Conservation (phyloP, 2,329 filamentous ascomycete genomes). For the Tolypocladium cylindrosporum region DNA sequence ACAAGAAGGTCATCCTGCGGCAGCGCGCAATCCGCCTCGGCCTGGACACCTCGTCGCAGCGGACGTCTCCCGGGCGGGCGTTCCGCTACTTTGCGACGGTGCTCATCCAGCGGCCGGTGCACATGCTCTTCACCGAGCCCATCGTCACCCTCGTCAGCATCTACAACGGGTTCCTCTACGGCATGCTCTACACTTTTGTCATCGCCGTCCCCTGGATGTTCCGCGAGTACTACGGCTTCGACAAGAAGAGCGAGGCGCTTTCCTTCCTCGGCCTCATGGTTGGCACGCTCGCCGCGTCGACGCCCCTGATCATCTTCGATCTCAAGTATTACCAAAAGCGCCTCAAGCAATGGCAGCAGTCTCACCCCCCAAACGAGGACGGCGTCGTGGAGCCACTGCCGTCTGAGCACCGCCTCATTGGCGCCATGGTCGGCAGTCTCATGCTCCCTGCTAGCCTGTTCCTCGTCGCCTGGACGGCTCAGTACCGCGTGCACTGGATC, state of each 20-base stretch:
- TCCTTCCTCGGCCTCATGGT: constrained; percentile 60
- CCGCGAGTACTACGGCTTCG: constrained; percentile 48
- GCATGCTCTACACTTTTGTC: constrained; percentile 50
- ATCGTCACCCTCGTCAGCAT: constrained; percentile 57
- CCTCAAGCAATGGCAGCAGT: constrained; percentile 35
- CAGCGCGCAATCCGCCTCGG: constrained; percentile 29
- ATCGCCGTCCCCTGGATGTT: constrained; percentile 58
- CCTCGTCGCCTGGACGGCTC: constrained; percentile 56
- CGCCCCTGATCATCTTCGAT: constrained; percentile 33
- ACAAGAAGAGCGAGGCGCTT: constrained; percentile 47
- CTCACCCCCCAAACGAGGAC: constrained; percentile 27
- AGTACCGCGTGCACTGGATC: constrained; percentile 12
- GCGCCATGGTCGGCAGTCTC: constrained; percentile 51
- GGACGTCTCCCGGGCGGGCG: constrained; percentile 12
- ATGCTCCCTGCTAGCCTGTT: constrained; percentile 55
- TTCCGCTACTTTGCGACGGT: constrained; percentile 25
- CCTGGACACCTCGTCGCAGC: constrained; percentile 14
- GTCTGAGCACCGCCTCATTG: constrained; percentile 55
- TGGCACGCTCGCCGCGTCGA: constrained; percentile 47
- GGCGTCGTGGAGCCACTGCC: constrained; percentile 35
- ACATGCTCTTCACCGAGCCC: constrained; percentile 59
- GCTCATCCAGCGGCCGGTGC: constrained; percentile 52
- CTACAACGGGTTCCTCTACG: constrained; percentile 55
- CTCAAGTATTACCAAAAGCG: constrained; percentile 44
- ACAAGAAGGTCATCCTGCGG: constrained; percentile 46